Conservation (phyloP, 805 yeast genomes). For the Lachancea thermotolerans region DNA sequence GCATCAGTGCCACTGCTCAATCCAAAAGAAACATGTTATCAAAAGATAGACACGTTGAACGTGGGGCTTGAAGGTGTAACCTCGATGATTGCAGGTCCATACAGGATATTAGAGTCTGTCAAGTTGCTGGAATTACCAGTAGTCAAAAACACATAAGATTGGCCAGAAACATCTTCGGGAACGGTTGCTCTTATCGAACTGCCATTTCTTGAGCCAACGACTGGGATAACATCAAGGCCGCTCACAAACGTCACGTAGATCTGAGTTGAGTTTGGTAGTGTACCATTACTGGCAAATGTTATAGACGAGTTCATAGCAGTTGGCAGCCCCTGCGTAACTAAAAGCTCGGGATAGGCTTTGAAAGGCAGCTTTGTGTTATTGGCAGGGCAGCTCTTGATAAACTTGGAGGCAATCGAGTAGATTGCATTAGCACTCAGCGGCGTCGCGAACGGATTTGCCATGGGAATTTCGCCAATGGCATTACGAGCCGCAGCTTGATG, state of each 20-base stretch:
- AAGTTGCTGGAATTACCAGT: slow-evolving; percentile 5
- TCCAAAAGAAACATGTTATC: no score
- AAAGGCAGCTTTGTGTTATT: slow-evolving; percentile 1
- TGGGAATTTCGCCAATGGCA: slow-evolving; percentile 6
- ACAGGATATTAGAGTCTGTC: slow-evolving; percentile 5
- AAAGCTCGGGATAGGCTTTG: slow-evolving; percentile 2
- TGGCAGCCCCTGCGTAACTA: slow-evolving; percentile 5
- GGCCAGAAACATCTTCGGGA: slow-evolving; percentile 3
- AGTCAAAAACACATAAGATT: slow-evolving; percentile 5
- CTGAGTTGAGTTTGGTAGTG: not conserved
- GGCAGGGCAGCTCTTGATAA: slow-evolving; percentile 4
- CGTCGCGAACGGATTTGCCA: slow-evolving; percentile 8
- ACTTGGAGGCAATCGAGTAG: slow-evolving; percentile 5
- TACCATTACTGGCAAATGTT: not conserved
- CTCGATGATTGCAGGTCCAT: slow-evolving; percentile 6
- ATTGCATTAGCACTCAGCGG: slow-evolving; percentile 5
- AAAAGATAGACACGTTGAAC: not conserved
- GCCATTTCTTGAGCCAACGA: not conserved
- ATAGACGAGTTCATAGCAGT: slow-evolving; percentile 1
- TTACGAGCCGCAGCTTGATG: slow-evolving; percentile 5
- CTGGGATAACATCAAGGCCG: slow-evolving; percentile 4
- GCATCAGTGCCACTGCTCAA: no score
- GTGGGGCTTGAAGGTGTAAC: slow-evolving; percentile 7
- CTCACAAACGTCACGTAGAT: slow-evolving; percentile 3
- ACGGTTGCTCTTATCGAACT: not conserved